These are phyloP conservation scores for Raddia distichophylla DNA, from an alignment of 176 grass and related monocot genomes.

Conservation along the genomic window DNA sequence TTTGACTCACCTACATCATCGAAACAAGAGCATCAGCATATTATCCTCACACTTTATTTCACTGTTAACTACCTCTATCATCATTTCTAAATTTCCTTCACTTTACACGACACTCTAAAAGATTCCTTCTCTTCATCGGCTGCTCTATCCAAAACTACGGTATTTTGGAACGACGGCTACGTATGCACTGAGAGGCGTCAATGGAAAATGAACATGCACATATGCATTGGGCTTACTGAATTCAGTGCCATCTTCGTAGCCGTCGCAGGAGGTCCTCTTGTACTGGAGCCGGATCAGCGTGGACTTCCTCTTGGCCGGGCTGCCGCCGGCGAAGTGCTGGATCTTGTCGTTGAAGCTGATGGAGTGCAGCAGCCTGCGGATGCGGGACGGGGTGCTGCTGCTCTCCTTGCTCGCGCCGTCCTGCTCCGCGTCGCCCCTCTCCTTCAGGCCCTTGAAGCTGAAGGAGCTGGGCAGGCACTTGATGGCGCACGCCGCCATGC, in stretches of 20 bases:
- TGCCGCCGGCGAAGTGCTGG: constrained; percentile 51
- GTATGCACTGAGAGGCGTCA: background rate
- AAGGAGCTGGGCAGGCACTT: constrained; percentile 51
- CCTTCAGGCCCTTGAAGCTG: constrained; percentile 64
- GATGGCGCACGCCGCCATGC: constrained; percentile 32
- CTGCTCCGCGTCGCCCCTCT: constrained; percentile 54
- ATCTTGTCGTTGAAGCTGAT: constrained; percentile 85
- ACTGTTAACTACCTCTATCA: no score
- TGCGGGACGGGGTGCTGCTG: constrained; percentile 54
- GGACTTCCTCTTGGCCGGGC: constrained; percentile 73
- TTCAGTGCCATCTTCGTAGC: constrained; percentile 53
- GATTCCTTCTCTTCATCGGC: no score
- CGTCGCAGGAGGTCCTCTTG: constrained; percentile 75
- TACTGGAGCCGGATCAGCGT: constrained; percentile 83
- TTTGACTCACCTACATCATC: constrained; percentile 72
- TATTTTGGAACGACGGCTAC: no score
- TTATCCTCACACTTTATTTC: no score
- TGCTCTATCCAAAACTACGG: no score
- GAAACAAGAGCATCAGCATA: constrained; percentile 10
- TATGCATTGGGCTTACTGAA: constrained; percentile 52
- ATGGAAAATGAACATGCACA: background rate
- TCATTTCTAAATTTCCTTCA: no score
- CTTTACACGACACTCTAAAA: no score
- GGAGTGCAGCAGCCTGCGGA: constrained; percentile 69
- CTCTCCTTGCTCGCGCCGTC: constrained; percentile 54